A percentile compares a stretch with the other conserved stretches of the same genome.
Evolutionary conservation across 192 early-diverging fungal genomes (phyloP).

Genomic region (Podila horticola): DNA sequence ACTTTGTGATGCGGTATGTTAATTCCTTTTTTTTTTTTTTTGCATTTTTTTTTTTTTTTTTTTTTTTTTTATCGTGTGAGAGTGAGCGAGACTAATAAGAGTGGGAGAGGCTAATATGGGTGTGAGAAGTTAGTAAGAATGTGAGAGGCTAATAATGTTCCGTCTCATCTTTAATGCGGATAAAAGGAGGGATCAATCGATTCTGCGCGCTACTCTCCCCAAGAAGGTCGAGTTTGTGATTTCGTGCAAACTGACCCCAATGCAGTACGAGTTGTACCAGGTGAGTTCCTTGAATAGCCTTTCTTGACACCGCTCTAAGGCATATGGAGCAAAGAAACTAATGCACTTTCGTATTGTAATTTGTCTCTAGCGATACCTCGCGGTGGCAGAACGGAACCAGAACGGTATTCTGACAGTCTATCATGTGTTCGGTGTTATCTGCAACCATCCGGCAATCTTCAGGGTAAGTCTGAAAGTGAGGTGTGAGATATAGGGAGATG

Average conservation of each 20-base stretch:
- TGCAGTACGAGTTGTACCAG: constrained; percentile 69
- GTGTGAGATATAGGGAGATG: too few species aligned
- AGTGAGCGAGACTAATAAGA: too few species aligned
- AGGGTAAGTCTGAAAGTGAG: constrained; percentile 19
- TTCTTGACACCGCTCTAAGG: neutral
- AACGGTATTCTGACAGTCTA: constrained; percentile 1
- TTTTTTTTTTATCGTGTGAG: neutral
- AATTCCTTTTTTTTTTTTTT: neutral
- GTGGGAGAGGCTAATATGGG: too few species aligned
- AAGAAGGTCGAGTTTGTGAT: constrained; percentile 80
- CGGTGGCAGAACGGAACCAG: neutral
- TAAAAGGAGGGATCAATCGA: constrained; percentile 56
- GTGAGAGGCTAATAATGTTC: too few species aligned
- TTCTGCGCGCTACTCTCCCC: constrained; percentile 68
- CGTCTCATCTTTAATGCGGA: neutral
- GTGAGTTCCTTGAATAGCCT: constrained; percentile 25
- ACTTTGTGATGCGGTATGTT: constrained; percentile 63
- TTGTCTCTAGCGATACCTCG: constrained; percentile 9
- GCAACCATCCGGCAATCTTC: constrained; percentile 74
- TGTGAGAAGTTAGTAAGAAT: too few species aligned
- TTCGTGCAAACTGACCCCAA: constrained; percentile 62
- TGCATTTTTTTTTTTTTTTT: neutral
- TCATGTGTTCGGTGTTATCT: constrained; percentile 56
- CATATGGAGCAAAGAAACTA: neutral
- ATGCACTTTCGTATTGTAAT: neutral